A percentile compares a stretch with the other conserved stretches of the same genome.
These are phyloP conservation scores for Lactifluus hygrophoroides DNA, from an alignment of 768 basidiomycete genomes.

Conservation along the genomic window DNA sequence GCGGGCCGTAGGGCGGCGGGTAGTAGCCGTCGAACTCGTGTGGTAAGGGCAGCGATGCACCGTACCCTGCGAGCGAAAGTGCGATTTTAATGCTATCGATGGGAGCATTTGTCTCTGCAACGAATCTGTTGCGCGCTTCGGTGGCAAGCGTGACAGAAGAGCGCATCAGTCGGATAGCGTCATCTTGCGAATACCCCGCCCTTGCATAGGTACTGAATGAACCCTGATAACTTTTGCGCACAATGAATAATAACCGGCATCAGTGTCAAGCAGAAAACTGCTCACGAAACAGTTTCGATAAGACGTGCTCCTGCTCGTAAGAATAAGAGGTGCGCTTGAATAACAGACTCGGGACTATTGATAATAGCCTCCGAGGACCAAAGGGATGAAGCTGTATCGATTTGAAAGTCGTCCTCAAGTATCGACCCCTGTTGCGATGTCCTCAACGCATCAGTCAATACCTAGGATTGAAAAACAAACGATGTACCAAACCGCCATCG, in stretches of 20 bases:
- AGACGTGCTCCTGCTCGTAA: conserved; percentile 56
- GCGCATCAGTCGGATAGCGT: conserved; percentile 43
- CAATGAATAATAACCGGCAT: background rate
- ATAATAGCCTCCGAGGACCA: conserved; percentile 64
- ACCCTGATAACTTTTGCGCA: conserved; percentile 51
- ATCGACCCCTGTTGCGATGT: conserved; percentile 46
- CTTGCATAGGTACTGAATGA: conserved; percentile 44
- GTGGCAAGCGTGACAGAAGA: conserved; percentile 43
- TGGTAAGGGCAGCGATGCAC: conserved; percentile 53
- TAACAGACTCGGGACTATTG: conserved; percentile 43
- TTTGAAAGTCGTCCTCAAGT: conserved; percentile 42
- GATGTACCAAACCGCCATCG: conserved; percentile 17
- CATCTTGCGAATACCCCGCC: conserved; percentile 38
- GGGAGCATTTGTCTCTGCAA: conserved; percentile 18
- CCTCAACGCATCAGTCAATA: background rate
- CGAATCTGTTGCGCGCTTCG: conserved; percentile 35
- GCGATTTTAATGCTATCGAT: conserved; percentile 38
- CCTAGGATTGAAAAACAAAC: background rate
- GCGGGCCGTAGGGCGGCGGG: conserved; percentile 67
- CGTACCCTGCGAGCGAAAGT: conserved; percentile 68
- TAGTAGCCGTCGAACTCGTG: conserved; percentile 72
- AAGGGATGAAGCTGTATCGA: conserved; percentile 46
- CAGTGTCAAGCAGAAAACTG: background rate
- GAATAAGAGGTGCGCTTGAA: conserved; percentile 55
- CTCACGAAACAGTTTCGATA: conserved; percentile 63